phyloP scores from a whole-genome alignment of 441 rosid species.

The Bocquillonia castaneifolia region DNA sequence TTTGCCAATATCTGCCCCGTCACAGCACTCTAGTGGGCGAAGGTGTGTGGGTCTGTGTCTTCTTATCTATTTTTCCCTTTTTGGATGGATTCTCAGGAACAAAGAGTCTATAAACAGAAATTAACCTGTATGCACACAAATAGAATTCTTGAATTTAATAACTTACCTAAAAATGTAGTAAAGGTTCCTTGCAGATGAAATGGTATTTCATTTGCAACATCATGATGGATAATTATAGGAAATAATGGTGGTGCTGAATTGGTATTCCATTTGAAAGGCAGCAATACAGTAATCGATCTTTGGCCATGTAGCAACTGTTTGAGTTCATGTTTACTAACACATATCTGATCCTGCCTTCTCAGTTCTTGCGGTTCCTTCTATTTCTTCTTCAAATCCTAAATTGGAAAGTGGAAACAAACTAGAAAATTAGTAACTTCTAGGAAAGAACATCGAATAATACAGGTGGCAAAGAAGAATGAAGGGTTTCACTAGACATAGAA shows the following conservation, averaged over 20 bases:
- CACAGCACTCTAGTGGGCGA: too few species aligned
- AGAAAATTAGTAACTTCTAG: slow-evolving; percentile 18
- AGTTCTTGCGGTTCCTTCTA: slow-evolving; percentile 87
- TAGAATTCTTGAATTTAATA: not conserved
- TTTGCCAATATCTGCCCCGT: too few species aligned
- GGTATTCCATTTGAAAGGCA: too few species aligned
- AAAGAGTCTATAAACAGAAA: too few species aligned
- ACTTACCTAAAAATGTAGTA: slow-evolving; percentile 67
- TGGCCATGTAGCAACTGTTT: not conserved
- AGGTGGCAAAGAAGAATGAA: slow-evolving; percentile 7
- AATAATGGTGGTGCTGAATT: slow-evolving; percentile 91
- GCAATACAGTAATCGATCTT: not conserved
- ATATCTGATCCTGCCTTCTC: slow-evolving; percentile 67
- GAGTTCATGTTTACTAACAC: not conserved
- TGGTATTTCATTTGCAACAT: slow-evolving; percentile 84
- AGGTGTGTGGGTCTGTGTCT: too few species aligned
- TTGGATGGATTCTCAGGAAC: too few species aligned
- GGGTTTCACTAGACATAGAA: slow-evolving; percentile 32
- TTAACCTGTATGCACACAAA: too few species aligned
- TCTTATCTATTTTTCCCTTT: too few species aligned
- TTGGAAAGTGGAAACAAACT: slow-evolving; percentile 20
- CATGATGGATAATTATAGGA: slow-evolving; percentile 91
- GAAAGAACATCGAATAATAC: not conserved
- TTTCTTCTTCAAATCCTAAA: slow-evolving; percentile 70
- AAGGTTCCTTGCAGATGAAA: slow-evolving; percentile 73